Base-by-base conservation (phyloP, 345 rosid species). In the Heritiera littoralis region DNA sequence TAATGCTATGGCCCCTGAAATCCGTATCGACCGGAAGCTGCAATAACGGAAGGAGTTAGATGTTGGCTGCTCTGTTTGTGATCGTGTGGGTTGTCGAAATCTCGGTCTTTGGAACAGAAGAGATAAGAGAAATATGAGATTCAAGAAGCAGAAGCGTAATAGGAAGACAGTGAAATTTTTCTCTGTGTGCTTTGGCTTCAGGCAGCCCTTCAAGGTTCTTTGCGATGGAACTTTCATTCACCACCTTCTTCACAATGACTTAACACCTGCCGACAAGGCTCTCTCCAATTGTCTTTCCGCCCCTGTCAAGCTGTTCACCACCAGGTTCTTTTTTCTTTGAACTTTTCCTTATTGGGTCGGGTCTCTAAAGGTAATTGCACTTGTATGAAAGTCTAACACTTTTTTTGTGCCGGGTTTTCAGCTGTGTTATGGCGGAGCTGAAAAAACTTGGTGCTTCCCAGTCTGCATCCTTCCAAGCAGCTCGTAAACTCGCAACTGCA, bases 151-250 rank as follows among this genome's bases (percentile, higher is more conserved):
- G 82, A 92, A 90, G 88, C 90, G 94, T 7, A 94, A 90, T 78
- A 87, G 98, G 60, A 87, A 85, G 86, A 80, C 87, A 0, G 93
- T 96, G 80, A 90, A 86, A 72, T 94, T 94, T 87, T 91, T 85
- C 87, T 87, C 91, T 0, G 90, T 89, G 2, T 90, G 95, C 77
- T 91, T 81, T 56, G 97, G 94, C 1, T 92, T 94, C 80, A 85
- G 97, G 43, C 92, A 89, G 77, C 95, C 99, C 0, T 94, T 80
- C 87, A 94, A 94, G 83, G 87, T 94, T 48, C 86, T 94, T 0
- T 94, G 95, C 59, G 99, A 96, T 75, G 97, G 97, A 0, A 94
- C 98, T 0, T 91, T 96, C 77, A 82, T 96, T 35, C 93, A 92
- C 65, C 94, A 94, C 80, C 92, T 91, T 54, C 84, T 94, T 7